These are phyloP conservation scores for Aphanomyces euteiches DNA, from an alignment of 352 stramenopile species.

Conservation along the genomic window DNA sequence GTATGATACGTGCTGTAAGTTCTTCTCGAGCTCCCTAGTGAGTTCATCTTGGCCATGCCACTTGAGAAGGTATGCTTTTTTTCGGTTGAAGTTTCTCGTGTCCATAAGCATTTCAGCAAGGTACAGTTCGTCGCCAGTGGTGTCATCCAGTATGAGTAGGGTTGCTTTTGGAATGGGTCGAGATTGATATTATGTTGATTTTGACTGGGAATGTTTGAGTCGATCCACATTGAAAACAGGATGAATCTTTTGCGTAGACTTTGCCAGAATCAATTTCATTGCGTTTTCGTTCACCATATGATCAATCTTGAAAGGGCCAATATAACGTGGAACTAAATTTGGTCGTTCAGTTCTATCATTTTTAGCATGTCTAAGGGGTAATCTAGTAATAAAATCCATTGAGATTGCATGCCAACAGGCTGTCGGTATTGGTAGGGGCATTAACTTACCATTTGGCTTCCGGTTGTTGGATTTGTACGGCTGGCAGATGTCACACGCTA, in stretches of 20 bases:
- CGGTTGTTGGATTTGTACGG: neutral
- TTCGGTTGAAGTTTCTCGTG: neutral
- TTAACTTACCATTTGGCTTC: neutral
- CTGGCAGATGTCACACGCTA: neutral
- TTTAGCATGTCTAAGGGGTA: neutral
- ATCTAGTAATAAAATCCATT: neutral
- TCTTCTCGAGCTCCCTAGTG: neutral
- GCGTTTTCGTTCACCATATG: too few relatives aligned
- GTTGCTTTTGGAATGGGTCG: slow-evolving; percentile 6
- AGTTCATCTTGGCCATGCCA: neutral
- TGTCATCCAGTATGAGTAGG: neutral
- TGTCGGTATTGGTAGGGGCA: neutral
- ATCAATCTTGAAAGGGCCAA: slow-evolving; percentile 1
- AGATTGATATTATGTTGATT: neutral
- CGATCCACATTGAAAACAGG: too few relatives aligned
- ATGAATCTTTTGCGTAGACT: too few relatives aligned
- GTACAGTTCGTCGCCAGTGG: neutral
- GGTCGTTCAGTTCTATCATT: neutral
- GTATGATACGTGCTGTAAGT: neutral
- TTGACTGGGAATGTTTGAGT: too few relatives aligned
- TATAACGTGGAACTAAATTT: slow-evolving; percentile 1
- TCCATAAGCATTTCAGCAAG: neutral
- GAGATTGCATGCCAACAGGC: neutral
- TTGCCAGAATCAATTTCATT: too few relatives aligned
- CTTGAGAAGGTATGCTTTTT: neutral